These are phyloP conservation scores for Aspergillus diversus DNA, from an alignment of 495 filamentous ascomycete genomes.

Conservation along the genomic window DNA sequence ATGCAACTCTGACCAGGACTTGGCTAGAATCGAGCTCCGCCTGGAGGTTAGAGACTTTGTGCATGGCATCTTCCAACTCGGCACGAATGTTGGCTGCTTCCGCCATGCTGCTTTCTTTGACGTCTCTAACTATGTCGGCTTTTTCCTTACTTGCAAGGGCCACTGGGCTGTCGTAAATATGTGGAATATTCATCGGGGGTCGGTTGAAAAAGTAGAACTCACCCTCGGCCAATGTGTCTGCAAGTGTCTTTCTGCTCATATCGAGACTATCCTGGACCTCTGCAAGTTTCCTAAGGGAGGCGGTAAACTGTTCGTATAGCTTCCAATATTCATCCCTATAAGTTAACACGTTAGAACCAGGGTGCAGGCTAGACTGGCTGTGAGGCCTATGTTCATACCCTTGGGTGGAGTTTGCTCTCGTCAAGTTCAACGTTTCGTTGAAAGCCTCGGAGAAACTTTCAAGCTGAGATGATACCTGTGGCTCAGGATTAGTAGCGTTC, in stretches of 20 bases:
- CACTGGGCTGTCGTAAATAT: constrained; percentile 41
- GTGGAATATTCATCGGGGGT: constrained; percentile 11
- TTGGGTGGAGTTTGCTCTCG: constrained; percentile 43
- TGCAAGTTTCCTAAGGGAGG: constrained; percentile 43
- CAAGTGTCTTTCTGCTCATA: constrained; percentile 40
- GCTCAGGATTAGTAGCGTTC: constrained; percentile 15
- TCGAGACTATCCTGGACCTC: constrained; percentile 46
- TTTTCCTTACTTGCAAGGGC: constrained; percentile 53
- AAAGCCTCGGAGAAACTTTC: constrained; percentile 46
- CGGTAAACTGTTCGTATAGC: constrained; percentile 49
- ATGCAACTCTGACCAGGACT: constrained; percentile 44
- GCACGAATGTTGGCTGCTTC: constrained; percentile 50
- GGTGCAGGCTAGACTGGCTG: background rate
- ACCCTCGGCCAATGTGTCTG: constrained; percentile 46
- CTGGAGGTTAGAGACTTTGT: constrained; percentile 45
- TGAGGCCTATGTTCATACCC: constrained; percentile 29
- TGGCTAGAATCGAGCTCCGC: constrained; percentile 47
- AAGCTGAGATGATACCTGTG: constrained; percentile 34
- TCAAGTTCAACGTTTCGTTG: constrained; percentile 38
- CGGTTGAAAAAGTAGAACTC: constrained; percentile 26
- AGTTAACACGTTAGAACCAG: constrained; percentile 24
- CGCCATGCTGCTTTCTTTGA: constrained; percentile 48
- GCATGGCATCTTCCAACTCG: constrained; percentile 47
- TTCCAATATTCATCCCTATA: constrained; percentile 52
- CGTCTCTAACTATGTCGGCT: constrained; percentile 48